Conservation (phyloP, 306 rosid species). For the apple (Malus domestica) region ASM211411v1 NC_041804.1:12177501-12178000, state of each 20-base stretch:
- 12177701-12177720: not conserved
- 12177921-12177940: too few species aligned
- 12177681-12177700: not conserved
- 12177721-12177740: not conserved
- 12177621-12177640: not conserved
- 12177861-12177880: not conserved
- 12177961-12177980: too few species aligned
- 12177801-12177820: too few species aligned
- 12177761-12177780: not conserved
- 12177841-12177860: not conserved
- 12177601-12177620: not conserved
- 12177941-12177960: too few species aligned
- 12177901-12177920: too few species aligned
- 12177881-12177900: too few species aligned
- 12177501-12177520: conserved; percentile 92
- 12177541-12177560: conserved; percentile 50
- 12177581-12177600: not conserved
- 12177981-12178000: too few species aligned
- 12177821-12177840: not conserved
- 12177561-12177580: not conserved
- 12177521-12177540: conserved; percentile 95
- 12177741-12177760: not conserved
- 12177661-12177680: not conserved
- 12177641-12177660: not conserved
- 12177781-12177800: not conserved